phyloP scores from a whole-genome alignment of 2,329 filamentous ascomycete species.

The Phyllosticta citriasiana region DNA sequence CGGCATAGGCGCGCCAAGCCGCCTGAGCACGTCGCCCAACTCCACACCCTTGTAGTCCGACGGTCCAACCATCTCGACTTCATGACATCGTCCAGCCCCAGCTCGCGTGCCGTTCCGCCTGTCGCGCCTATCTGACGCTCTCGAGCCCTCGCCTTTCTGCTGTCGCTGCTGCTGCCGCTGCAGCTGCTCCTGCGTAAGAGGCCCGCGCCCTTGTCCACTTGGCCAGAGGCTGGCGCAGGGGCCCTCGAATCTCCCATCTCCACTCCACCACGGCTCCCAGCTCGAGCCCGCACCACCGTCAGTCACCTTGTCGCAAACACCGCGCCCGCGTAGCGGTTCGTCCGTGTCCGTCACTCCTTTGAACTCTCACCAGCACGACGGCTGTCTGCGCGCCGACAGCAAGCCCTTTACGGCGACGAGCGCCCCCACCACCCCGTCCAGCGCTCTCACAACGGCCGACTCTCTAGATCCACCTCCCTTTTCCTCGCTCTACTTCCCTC shows the following conservation, averaged over 20 bases:
- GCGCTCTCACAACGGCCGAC: slow-evolving; percentile 36
- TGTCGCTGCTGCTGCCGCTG: slow-evolving; percentile 18
- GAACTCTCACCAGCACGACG: slow-evolving; percentile 19
- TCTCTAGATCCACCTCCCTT: slow-evolving; percentile 51
- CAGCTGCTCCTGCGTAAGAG: slow-evolving; percentile 16
- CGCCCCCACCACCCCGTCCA: slow-evolving; percentile 4
- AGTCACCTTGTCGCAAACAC: slow-evolving; percentile 36
- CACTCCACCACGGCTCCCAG: slow-evolving; percentile 7
- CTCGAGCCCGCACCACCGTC: slow-evolving; percentile 15
- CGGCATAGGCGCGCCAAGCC: not conserved
- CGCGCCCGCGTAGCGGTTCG: slow-evolving; percentile 33
- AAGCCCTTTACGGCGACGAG: not conserved
- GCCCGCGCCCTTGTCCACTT: slow-evolving; percentile 19
- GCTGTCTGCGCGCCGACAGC: slow-evolving; percentile 12
- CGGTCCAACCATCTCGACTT: not conserved
- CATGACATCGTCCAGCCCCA: not conserved
- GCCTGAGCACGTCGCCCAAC: not conserved
- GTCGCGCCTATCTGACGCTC: slow-evolving; percentile 4
- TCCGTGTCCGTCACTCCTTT: slow-evolving; percentile 35
- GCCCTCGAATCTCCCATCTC: slow-evolving; percentile 8
- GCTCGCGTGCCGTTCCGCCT: not conserved
- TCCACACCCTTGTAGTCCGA: slow-evolving; percentile 1
- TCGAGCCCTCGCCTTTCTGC: not conserved
- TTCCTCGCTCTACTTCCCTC: slow-evolving; percentile 51
- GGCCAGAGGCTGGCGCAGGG: slow-evolving; percentile 12